A percentile compares a stretch with the other conserved stretches of the same genome.
Conservation (phyloP, 2,329 filamentous ascomycete species). For the Cladosporium sphaerospermum region DNA sequence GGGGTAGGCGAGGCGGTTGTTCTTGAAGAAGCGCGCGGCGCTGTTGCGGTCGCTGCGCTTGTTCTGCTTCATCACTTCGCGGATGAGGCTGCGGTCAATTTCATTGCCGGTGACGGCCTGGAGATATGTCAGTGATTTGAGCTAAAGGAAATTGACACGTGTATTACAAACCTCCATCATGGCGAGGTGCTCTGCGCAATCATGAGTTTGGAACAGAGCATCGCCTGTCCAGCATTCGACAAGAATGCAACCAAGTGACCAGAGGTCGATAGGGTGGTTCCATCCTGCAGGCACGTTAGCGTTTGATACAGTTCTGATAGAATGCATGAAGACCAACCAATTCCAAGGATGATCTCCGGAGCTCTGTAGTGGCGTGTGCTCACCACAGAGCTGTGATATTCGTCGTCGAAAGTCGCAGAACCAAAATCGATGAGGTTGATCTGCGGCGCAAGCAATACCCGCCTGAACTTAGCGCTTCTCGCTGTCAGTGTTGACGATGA, state of each 20-base stretch:
- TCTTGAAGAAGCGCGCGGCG: constrained; percentile 27
- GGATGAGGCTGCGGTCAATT: constrained; percentile 28
- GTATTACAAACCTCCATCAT: constrained; percentile 54
- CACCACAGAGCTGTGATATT: constrained; percentile 63
- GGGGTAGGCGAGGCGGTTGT: constrained; percentile 55
- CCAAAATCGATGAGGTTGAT: constrained; percentile 64
- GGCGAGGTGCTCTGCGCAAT: constrained; percentile 61
- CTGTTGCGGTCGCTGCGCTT: constrained; percentile 27
- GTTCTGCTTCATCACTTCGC: constrained; percentile 24
- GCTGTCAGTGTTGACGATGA: constrained; percentile 55
- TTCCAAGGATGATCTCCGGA: constrained; percentile 61
- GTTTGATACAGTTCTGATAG: not conserved
- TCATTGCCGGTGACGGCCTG: constrained; percentile 27
- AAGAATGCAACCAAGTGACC: constrained; percentile 63
- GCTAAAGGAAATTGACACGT: not conserved
- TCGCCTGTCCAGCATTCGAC: constrained; percentile 65
- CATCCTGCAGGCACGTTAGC: constrained; percentile 36
- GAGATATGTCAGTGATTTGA: not conserved
- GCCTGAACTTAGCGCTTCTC: constrained; percentile 54
- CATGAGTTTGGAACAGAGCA: constrained; percentile 62
- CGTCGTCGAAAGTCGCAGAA: constrained; percentile 61
- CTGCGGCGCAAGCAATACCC: constrained; percentile 59
- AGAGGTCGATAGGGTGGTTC: constrained; percentile 63
- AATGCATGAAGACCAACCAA: constrained; percentile 33
- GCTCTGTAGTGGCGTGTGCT: constrained; percentile 62